Base-by-base conservation (phyloP, 164 flowering plant genomes). In the Dillenia suffruticosa region DNA sequence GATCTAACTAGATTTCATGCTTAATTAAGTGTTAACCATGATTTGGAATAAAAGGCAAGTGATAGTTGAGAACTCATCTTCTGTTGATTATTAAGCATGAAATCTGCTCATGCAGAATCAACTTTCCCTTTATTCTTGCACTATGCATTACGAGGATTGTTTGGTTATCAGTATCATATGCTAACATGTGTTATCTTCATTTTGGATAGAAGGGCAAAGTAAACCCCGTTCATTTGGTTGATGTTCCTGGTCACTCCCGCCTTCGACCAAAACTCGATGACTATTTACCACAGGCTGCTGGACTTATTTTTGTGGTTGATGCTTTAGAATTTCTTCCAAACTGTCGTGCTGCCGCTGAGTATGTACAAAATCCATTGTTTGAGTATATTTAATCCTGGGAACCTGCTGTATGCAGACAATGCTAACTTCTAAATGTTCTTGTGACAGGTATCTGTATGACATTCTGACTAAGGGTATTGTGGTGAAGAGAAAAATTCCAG, bases 241-340 rank as follows among this genome's bases (percentile, higher is more conserved):
- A 91, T 81, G 87, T 91, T 77, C 97, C 97, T 71, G 97, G 98
- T 63, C 97, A 94, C 71, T 81, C 92, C 53, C 96, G 95, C 46
- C 96, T 94, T 65, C 84, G 82, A 24, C 81, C 93, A 24, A 94
- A 91, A 71, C 80, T 94, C n/a, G 96, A 94, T 69, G 92, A 89
- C 43, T 86, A 69, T 68, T 70, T 94, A 81, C 88, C 90, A 55
- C 91, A 74, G 65, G 92, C 97, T 56, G 93, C 93, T 59, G 92
- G 86, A 49, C 59, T 89, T 63, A 82, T 91, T 61, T 94, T 89
- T 76, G 93, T 94, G 59, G 93, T 91, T 61, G 98, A 94, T 78
- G 92, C 97, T 47, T 63, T 86, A 63, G 98, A 94, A 53, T 91
- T 94, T 72, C 74, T 94, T 57, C 90, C 91, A 53, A 89, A 87